Percentiles rank a stretch among this genome's conserved stretches.
Conservation (phyloP, 225 moss, liverwort and hornwort species). For the Anthoceros angustus region DNA sequence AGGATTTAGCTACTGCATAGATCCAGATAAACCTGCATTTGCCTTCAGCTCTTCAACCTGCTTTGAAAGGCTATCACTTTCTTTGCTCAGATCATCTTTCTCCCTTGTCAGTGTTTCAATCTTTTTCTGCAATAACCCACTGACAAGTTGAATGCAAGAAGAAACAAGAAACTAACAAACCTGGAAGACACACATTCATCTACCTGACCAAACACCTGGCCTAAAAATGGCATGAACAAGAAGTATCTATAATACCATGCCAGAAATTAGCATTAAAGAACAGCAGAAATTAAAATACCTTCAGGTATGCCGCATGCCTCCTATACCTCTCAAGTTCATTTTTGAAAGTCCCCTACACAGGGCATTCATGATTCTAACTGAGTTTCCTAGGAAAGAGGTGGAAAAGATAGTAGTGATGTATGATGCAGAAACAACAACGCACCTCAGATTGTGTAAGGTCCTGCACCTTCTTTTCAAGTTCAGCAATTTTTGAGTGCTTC, state of each 20-base stretch:
- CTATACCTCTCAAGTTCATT: slow-evolving; percentile 65
- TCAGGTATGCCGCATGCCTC: slow-evolving; percentile 69
- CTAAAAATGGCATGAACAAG: background rate
- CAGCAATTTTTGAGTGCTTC: slow-evolving; percentile 37
- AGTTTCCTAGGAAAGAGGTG: background rate
- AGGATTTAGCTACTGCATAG: background rate
- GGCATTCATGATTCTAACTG: slow-evolving; percentile 5
- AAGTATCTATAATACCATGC: background rate
- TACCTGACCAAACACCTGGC: background rate
- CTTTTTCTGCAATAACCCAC: slow-evolving; percentile 39
- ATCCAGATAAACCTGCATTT: slow-evolving; percentile 36
- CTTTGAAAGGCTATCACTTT: slow-evolving; percentile 51
- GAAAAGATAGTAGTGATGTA: background rate
- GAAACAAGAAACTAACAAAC: too few relatives aligned
- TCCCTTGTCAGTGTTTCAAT: slow-evolving; percentile 67
- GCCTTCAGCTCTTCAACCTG: slow-evolving; percentile 68
- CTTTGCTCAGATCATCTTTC: slow-evolving; percentile 56
- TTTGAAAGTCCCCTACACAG: slow-evolving; percentile 36
- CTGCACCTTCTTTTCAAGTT: slow-evolving; percentile 56
- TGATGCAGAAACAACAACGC: background rate
- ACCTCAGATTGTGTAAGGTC: slow-evolving; percentile 52
- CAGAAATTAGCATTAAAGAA: slow-evolving; percentile 6
- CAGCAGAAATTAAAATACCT: slow-evolving; percentile 28
- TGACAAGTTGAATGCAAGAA: background rate
- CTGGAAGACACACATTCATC: background rate